These are phyloP conservation scores for Balamuthia mandrillaris DNA, from an alignment of 208 protist genomes.

Conservation along the genomic window DNA sequence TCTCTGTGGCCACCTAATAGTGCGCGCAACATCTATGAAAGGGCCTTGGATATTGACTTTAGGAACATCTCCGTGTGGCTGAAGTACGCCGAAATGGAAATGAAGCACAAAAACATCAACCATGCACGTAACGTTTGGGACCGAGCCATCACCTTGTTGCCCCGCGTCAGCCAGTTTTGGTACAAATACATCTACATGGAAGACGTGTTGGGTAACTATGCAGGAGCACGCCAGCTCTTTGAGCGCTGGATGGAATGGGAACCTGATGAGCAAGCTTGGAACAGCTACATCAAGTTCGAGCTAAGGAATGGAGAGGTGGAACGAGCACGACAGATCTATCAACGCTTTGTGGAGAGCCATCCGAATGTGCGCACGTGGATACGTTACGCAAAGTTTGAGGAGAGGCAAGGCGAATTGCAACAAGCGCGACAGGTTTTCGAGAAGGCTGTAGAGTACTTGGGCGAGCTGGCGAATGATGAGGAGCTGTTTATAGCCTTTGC, in stretches of 20 bases:
- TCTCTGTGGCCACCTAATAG: conserved; percentile 36
- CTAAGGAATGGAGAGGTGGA: conserved; percentile 67
- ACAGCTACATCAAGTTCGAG: conserved; percentile 89
- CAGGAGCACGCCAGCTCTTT: conserved; percentile 84
- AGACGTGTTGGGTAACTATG: conserved; percentile 89
- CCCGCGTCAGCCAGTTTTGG: conserved; percentile 93
- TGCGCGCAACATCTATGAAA: conserved; percentile 92
- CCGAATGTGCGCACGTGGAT: conserved; percentile 76
- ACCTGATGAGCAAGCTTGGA: conserved; percentile 84
- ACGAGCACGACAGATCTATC: conserved; percentile 63
- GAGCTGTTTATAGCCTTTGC: conserved; percentile 80
- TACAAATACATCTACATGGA: conserved; percentile 90
- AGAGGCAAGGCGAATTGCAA: conserved; percentile 57
- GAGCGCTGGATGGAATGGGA: conserved; percentile 92
- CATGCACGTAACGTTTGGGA: conserved; percentile 94
- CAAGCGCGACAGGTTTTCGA: conserved; percentile 51
- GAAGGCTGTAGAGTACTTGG: conserved; percentile 56
- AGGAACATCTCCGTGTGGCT: conserved; percentile 86
- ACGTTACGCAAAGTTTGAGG: conserved; percentile 83
- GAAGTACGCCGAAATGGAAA: conserved; percentile 98
- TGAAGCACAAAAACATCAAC: conserved; percentile 90
- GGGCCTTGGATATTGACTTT: conserved; percentile 86
- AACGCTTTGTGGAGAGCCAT: conserved; percentile 45
- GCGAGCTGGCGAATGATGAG: conserved; percentile 59
- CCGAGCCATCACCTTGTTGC: conserved; percentile 90